phyloP scores from a whole-genome alignment of 2,329 filamentous ascomycete genomes.

The Xylaria sp. region DNA sequence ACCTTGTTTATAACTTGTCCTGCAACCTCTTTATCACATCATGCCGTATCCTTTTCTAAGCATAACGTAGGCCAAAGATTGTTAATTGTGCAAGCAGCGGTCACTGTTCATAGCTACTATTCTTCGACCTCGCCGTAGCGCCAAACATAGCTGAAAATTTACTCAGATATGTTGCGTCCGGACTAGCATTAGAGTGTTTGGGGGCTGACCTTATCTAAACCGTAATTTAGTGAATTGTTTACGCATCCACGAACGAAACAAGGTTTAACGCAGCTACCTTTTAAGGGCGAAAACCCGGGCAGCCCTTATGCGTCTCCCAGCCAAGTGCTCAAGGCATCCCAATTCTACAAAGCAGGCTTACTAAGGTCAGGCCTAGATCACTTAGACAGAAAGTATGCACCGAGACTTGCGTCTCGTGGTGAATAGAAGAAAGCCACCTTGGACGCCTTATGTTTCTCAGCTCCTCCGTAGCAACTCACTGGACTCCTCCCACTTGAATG shows the following conservation, averaged over 20 bases:
- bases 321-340: background rate
- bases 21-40: background rate
- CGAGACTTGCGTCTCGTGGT: background rate
- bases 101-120: background rate
- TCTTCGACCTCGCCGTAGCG: background rate
- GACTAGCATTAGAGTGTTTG: background rate
- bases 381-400: background rate
- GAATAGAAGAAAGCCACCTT: background rate
- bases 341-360: background rate
- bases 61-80: background rate
- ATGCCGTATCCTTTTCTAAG: background rate
- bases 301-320: slow-evolving; percentile 13
- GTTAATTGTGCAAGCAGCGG: background rate
- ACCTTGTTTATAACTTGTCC: background rate
- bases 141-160: background rate
- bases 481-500: background rate
- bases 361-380: background rate
- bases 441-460: background rate
- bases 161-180: no score
- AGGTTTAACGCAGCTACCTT: background rate
- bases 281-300: no score
- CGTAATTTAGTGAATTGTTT: background rate
- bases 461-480: background rate
- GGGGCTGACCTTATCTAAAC: background rate
- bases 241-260: background rate